Base-by-base conservation (phyloP, 2,329 filamentous ascomycete species). In the Grosmannia huntii region DNA sequence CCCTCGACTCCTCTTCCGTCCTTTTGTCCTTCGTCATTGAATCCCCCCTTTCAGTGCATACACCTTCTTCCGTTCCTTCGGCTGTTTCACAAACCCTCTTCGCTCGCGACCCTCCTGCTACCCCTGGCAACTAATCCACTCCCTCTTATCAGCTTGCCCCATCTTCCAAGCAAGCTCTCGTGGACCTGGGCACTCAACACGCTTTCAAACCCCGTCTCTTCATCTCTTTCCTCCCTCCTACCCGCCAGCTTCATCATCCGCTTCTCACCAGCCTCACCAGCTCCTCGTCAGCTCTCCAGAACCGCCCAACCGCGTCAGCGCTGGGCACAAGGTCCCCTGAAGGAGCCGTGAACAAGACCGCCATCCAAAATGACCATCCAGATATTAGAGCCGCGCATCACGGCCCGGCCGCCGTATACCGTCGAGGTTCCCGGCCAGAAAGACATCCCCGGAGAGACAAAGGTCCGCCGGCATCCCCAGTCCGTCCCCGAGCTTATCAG, bases 361-460 rank as follows among this genome's bases (percentile, higher is more conserved):
- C 41, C 2, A 19, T n/a, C 9, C 14, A 50, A 49, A 2, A 62
- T 60, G 60, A 54, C 55, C 7, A 60, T 60, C 57, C 60, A 62
- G 44, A 62, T 63, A 59, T 62, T 75, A 60, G 62, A 68, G 52
- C 73, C 75, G 57, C 77, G 77, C 62, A 76, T 82, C 68, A 67
- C 70, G 64, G 84, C 81, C 68, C 81, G 79, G 68, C 74, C 76
- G 21, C 86, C 86, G 28, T 89, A 84, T 74, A 81, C 84, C 23
- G 78, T 87, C 67, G 86, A 90, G 66, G 83, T 78, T 6, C 76
- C 86, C 21, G 84, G 81, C 65, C 79, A 76, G 62, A 72, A 82
- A 66, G 80, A 82, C 62, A 76, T 83, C 64, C 74, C 83, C 44
- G 88, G 88, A 70, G 87, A 91, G 75, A 90, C 87, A 19, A 80